Conservation (phyloP, 257 asterid genomes). For the Scutellaria baicalensis region DNA sequence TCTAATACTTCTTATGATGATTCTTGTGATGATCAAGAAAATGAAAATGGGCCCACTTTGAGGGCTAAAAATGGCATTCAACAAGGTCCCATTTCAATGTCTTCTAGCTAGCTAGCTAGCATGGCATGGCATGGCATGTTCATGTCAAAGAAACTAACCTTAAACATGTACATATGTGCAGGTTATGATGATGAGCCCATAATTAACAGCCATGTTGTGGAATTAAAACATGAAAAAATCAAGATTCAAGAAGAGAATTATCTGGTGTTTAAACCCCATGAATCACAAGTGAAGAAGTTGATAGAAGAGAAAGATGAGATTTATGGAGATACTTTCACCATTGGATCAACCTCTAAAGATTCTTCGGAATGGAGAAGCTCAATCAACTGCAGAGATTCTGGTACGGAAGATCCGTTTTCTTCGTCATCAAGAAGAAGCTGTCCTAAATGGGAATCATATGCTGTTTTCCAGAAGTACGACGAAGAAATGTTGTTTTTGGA, state of each 20-base stretch:
- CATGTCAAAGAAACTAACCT: background rate
- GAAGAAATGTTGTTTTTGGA: constrained; percentile 92
- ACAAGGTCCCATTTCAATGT: constrained; percentile 16
- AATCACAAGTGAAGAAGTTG: constrained; percentile 43
- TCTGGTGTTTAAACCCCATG: constrained; percentile 42
- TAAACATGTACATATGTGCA: background rate
- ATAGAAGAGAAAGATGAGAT: constrained; percentile 38
- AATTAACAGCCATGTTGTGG: background rate
- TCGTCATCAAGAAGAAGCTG: constrained; percentile 87
- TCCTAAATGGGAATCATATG: constrained; percentile 94
- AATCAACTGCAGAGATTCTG: constrained; percentile 45
- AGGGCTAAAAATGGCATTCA: constrained; percentile 11
- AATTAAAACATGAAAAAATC: background rate
- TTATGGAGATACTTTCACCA: constrained; percentile 64
- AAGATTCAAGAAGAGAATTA: constrained; percentile 31
- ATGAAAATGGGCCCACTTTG: constrained; percentile 30
- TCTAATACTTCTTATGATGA: constrained; percentile 17
- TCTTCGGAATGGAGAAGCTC: constrained; percentile 93
- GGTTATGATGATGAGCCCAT: constrained; percentile 12
- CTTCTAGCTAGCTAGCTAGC: too few species aligned
- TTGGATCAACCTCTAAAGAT: constrained; percentile 83
- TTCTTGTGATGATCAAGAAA: constrained; percentile 7
- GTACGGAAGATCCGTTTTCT: constrained; percentile 79
- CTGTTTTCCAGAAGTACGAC: constrained; percentile 82
- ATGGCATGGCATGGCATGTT: background rate